Percentiles rank a stretch among this genome's conserved stretches.
Evolutionary conservation across 1,284 basidiomycete species (phyloP).

Genomic region (Ustilago lituana): DNA sequence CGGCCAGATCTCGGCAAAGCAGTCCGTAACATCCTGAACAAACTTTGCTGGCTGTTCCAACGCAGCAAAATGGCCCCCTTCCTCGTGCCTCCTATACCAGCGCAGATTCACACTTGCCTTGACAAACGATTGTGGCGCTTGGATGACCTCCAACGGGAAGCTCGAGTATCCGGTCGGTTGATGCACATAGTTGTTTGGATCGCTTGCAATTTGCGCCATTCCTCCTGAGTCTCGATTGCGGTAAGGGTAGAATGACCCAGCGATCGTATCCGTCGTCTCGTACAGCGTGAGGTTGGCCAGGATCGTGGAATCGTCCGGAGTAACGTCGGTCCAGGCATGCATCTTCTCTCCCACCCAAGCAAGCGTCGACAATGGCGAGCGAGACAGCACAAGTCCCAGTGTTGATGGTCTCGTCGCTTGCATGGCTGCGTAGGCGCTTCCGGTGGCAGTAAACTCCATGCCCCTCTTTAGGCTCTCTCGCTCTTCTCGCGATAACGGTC

Average conservation of each 20-base stretch:
- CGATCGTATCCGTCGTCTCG: slow-evolving; percentile 68
- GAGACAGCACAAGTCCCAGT: slow-evolving; percentile 67
- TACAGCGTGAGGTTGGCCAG: slow-evolving; percentile 68
- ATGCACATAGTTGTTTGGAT: slow-evolving; percentile 52
- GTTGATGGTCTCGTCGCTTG: slow-evolving; percentile 68
- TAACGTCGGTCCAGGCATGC: slow-evolving; percentile 67
- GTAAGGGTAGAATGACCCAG: slow-evolving; percentile 69
- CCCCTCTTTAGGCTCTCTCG: slow-evolving; percentile 34
- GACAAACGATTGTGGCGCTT: slow-evolving; percentile 67
- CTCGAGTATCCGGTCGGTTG: slow-evolving; percentile 69
- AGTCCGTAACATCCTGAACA: slow-evolving; percentile 62
- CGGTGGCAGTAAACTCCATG: slow-evolving; percentile 45
- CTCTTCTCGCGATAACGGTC: slow-evolving; percentile 54
- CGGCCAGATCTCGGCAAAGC: slow-evolving; percentile 49
- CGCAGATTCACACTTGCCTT: slow-evolving; percentile 65
- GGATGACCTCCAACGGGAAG: slow-evolving; percentile 68
- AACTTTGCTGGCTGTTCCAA: slow-evolving; percentile 69
- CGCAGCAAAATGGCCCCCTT: slow-evolving; percentile 66
- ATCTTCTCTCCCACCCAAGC: slow-evolving; percentile 70
- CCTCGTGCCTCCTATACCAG: slow-evolving; percentile 65
- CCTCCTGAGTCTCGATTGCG: slow-evolving; percentile 62
- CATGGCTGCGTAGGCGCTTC: slow-evolving; percentile 56
- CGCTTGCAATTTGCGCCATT: slow-evolving; percentile 9
- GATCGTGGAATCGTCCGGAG: slow-evolving; percentile 51
- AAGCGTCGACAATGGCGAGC: slow-evolving; percentile 68